phyloP scores from a whole-genome alignment of 208 protist species.

The Leishmania gerbilli region DNA sequence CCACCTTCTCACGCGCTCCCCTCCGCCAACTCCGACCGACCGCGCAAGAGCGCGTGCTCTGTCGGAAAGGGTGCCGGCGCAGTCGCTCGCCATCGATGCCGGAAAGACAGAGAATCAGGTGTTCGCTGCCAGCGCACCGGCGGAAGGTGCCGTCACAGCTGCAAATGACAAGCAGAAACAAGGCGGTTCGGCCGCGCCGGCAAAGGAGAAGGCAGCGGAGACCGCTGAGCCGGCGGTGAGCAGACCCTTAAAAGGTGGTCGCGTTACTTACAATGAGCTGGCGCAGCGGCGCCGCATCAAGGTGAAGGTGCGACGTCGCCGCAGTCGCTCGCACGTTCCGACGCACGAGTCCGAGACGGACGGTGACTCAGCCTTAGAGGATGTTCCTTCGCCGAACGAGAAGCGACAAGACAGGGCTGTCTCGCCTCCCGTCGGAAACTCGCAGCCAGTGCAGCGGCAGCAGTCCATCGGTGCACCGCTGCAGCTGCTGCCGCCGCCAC shows the following conservation, averaged over 20 bases:
- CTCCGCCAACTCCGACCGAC: not conserved
- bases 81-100: not conserved
- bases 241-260: not conserved
- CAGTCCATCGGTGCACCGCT: not conserved
- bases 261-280: constrained; percentile 12
- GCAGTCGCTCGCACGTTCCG: constrained; percentile 9
- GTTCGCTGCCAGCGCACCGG: not conserved
- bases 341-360: not conserved
- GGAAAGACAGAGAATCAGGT: not conserved
- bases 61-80: not conserved
- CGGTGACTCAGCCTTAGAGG: not conserved
- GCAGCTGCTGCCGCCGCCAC: constrained; percentile 23
- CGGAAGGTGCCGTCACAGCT: not conserved
- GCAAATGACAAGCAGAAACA: not conserved
- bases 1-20: not conserved
- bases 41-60: not conserved
- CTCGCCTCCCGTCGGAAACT: not conserved
- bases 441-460: not conserved
- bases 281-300: constrained; percentile 19
- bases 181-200: not conserved
- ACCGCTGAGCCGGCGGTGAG: not conserved
- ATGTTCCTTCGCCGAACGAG: not conserved
- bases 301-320: constrained; percentile 26
- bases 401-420: not conserved
- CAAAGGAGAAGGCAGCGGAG: not conserved